Percentiles rank a stretch among this genome's conserved stretches.
These are phyloP conservation scores for Dactylellina sp. DNA, from an alignment of 2,329 filamentous ascomycete species.

Conservation along the genomic window DNA sequence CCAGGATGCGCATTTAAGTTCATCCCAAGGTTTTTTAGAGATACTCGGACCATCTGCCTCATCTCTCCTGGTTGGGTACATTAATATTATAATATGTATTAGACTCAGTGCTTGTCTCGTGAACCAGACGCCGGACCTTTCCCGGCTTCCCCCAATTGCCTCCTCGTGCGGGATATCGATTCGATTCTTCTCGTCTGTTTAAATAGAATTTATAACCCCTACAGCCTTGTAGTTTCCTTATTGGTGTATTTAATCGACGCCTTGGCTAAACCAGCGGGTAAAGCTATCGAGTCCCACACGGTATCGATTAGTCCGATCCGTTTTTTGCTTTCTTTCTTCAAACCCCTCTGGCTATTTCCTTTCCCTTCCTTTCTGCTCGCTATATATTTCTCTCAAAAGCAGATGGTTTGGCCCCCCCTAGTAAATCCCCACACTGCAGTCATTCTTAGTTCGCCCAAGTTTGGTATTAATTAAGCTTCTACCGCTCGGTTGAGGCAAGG, in stretches of 20 bases:
- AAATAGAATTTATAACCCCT: too few relatives aligned
- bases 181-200: too few relatives aligned
- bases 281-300: slow-evolving; percentile 1
- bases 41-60: too few relatives aligned
- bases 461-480: slow-evolving; percentile 32
- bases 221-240: not conserved
- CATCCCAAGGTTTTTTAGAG: not conserved
- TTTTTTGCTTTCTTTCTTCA: slow-evolving; percentile 1
- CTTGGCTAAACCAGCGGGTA: not conserved
- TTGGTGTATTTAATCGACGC: slow-evolving; percentile 37
- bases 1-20: not conserved
- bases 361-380: too few relatives aligned
- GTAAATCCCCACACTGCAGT: slow-evolving; percentile 6
- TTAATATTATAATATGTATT: too few relatives aligned
- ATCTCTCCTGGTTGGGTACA: too few relatives aligned
- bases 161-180: too few relatives aligned
- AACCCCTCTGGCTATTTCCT: not conserved
- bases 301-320: slow-evolving; percentile 25
- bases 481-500: slow-evolving; percentile 3
- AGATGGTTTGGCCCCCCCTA: too few relatives aligned
- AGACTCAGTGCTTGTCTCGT: too few relatives aligned
- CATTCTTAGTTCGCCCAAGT: not conserved
- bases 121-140: too few relatives aligned
- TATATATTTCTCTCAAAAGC: too few relatives aligned
- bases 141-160: too few relatives aligned